Conservation (phyloP, 106 monocot species). For the Apostasia ramifera region DNA sequence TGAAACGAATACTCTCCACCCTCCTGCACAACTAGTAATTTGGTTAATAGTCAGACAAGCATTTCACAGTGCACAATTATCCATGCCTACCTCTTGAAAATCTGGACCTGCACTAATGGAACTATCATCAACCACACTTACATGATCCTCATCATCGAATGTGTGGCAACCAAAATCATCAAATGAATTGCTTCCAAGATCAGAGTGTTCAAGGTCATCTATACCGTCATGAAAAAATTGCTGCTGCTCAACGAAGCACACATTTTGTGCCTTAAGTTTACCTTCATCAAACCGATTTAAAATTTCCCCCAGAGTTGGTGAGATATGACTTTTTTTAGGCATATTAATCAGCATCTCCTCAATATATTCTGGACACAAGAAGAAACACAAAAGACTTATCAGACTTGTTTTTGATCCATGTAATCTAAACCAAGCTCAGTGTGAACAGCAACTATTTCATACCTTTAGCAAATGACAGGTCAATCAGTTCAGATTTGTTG, state of each 20-base stretch:
- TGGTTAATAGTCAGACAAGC: background rate
- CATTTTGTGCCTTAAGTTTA: conserved; percentile 34
- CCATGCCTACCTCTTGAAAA: conserved; percentile 20
- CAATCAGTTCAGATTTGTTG: conserved; percentile 43
- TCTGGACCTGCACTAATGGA: conserved; percentile 17
- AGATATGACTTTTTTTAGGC: conserved; percentile 49
- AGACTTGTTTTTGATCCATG: background rate
- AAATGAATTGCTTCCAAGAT: conserved; percentile 18
- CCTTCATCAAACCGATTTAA: conserved; percentile 64
- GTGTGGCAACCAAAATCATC: conserved; percentile 32
- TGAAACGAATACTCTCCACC: conserved; percentile 21
- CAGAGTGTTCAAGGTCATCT: conserved; percentile 19
- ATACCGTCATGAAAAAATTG: conserved; percentile 21
- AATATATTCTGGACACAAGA: conserved; percentile 48
- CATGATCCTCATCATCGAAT: conserved; percentile 45
- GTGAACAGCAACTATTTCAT: background rate
- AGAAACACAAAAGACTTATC: background rate
- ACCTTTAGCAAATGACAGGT: conserved; percentile 85
- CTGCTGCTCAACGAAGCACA: conserved; percentile 4
- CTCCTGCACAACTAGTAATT: conserved; percentile 39
- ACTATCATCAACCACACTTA: conserved; percentile 40
- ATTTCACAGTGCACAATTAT: conserved; percentile 37
- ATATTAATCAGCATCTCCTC: conserved; percentile 61
- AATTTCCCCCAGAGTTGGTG: conserved; percentile 78
- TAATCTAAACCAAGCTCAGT: background rate